Conservation (phyloP, 2,329 filamentous ascomycete genomes). For the Talaromyces sp. region DNA sequence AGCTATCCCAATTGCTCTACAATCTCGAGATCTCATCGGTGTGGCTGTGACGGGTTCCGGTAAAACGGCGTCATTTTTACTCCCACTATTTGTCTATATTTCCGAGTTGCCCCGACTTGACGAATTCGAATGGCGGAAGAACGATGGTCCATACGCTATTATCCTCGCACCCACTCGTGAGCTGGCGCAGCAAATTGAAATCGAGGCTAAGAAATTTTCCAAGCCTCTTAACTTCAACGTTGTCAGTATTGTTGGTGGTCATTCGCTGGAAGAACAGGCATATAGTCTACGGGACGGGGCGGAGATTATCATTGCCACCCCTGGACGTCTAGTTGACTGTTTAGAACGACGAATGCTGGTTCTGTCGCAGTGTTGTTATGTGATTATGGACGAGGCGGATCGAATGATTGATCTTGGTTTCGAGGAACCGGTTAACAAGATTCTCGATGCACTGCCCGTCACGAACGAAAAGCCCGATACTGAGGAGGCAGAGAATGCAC, state of each 20-base stretch:
- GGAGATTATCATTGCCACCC: conserved; percentile 97
- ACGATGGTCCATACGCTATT: conserved; percentile 94
- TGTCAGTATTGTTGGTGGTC: conserved; percentile 96
- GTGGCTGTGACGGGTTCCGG: conserved; percentile 97
- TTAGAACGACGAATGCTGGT: conserved; percentile 90
- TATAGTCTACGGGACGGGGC: conserved; percentile 86
- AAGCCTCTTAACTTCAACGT: conserved; percentile 85
- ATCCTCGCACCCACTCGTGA: conserved; percentile 95
- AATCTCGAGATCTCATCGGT: conserved; percentile 92
- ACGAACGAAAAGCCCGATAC: conserved; percentile 92
- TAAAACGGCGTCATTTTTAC: conserved; percentile 92
- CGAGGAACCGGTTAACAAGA: conserved; percentile 95
- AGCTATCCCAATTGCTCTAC: conserved; percentile 89
- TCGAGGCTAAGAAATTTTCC: conserved; percentile 89
- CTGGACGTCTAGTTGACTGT: conserved; percentile 92
- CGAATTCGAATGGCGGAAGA: conserved; percentile 76
- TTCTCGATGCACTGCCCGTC: conserved; percentile 87
- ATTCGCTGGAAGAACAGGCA: conserved; percentile 88
- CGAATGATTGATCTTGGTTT: conserved; percentile 99
- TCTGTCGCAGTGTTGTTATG: conserved; percentile 91
- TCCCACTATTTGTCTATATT: conserved; percentile 92
- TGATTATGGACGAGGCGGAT: conserved; percentile 99
- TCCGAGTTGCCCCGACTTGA: conserved; percentile 79
- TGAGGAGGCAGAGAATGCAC: conserved; percentile 80
- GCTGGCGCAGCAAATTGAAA: conserved; percentile 93